Evolutionary conservation across 371 early-diverging fungal species (phyloP), one percentile per base, ranked within the genome.

Genomic region (Mucor piriformis): DNA sequence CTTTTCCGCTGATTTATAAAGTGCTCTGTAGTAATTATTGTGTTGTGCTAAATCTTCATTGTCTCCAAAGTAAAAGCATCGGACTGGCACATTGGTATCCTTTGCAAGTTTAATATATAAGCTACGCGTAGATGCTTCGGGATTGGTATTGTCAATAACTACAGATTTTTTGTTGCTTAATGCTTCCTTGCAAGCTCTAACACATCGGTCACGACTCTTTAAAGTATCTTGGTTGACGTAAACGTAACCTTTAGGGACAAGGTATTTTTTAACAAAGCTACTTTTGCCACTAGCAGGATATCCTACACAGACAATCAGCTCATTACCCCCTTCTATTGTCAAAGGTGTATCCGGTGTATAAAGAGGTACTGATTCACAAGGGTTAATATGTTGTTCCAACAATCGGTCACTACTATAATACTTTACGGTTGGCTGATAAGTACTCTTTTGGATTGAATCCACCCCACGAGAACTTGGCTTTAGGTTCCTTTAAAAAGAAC

Each of bases 271-370:
- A 4, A 85, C 84, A 76, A 94, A 93, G 3, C 82, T 83, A 0
- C 91, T 83, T 68, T 95, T 96, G n/a, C 97, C 97, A 24, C 86
- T 80, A 0, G 92, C 96, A 1, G 96, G 95, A 15, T 79, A 83
- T 0, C 97, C 97, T 33, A 91, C 90, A 47, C 89, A 82, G 1
- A 96, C 63, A 29, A 95, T 70, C 21, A 96, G 29, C 27, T 95
- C 63, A 29, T 29, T 29, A 3, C 44, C 37, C n/a, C 47, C 40
- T 43, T 55, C n/a, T 10, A n/a, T 15, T 1, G 34, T 25, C 12
- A 46, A 42, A 2, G 51, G 59, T 16, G 65, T 53, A 20, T 43
- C 43, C 1, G 67, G 42, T 33, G 52, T 44, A 32, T 52, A 35
- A 6, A 44, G 29, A 16, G 63, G 63, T 7, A 57, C 63, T 63